Conservation (phyloP, 495 filamentous ascomycete species). For the Parathielavia appendiculata region DNA sequence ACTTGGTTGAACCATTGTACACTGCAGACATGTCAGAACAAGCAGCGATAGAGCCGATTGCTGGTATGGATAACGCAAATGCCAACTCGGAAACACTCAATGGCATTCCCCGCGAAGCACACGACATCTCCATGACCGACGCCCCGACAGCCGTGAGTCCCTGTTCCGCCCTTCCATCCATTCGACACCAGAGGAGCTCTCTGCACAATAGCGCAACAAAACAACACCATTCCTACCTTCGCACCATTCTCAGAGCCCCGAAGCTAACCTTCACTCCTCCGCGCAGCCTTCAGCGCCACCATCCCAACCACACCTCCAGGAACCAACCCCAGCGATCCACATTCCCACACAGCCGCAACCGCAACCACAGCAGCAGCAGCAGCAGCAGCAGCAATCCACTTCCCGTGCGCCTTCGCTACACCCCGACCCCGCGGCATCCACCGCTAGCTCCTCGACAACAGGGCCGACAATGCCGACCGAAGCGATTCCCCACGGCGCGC, state of each 20-base stretch:
- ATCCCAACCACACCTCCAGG: constrained; percentile 5
- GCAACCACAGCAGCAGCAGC: constrained; percentile 17
- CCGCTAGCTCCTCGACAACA: neutral
- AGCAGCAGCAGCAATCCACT: constrained; percentile 33
- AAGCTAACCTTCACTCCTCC: neutral
- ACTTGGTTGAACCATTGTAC: neutral
- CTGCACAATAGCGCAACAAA: neutral
- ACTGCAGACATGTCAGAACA: constrained; percentile 8
- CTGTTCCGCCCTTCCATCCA: neutral
- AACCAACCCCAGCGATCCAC: constrained; percentile 20
- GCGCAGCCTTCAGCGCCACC: neutral
- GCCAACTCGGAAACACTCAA: neutral
- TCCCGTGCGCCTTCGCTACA: constrained; percentile 51
- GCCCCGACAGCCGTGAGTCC: constrained; percentile 22
- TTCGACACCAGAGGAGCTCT: neutral
- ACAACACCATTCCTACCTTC: neutral
- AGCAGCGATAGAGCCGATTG: neutral
- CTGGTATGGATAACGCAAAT: neutral
- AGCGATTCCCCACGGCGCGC: constrained; percentile 67
- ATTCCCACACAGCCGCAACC: constrained; percentile 6
- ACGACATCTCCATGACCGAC: constrained; percentile 33
- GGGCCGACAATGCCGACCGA: constrained; percentile 48
- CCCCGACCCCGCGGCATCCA: constrained; percentile 31
- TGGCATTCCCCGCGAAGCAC: neutral
- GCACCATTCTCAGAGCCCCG: neutral